Evolutionary conservation across 2,329 filamentous ascomycete genomes (phyloP), one percentile per base, ranked within the genome.

Genomic region (Colletotrichum ledebouriae): DNA sequence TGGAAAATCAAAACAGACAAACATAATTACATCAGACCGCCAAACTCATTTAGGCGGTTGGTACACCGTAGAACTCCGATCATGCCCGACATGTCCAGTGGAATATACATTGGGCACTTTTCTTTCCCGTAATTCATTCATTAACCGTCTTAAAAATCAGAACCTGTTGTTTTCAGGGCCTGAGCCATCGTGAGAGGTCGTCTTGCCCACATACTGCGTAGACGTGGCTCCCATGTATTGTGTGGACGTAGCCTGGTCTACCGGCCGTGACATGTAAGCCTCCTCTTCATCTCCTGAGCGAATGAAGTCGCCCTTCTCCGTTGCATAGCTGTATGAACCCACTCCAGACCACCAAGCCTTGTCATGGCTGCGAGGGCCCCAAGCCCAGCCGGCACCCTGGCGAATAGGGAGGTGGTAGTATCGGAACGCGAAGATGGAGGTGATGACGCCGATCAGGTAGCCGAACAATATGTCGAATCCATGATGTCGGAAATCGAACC

Each of bases 381-480:
- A 97, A 0, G 93, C 89, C 94, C 94, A 97, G 13, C 94, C 94
- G 2, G 91, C 92, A 6, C 94, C 94, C n/a, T 86, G 85, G 20
- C 82, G 84, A 70, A 97, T 89, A 0, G 94, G 93, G 10, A 96
- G 81, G 76, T 98, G 94, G 76, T 97, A 98, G 82, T 91, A 93
- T 25, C 92, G 86, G 82, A 97, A 97, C 3, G 90, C 87, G 73
- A 95, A 89, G 76, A 90, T 90, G 20, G 92, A 87, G 42, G 87
- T 87, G 50, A 89, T 79, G 13, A 90, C 85, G 9, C 95, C 95
- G 70, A 98, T 91, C 12, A 92, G 72, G 63, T 90, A 92, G n/a
- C 95, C 95, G 71, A 92, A 93, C 2, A 98, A 80, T 72, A 98
- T 92, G 72, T 98, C 95, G 77, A 97, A 95, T n/a, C 91, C 94